Percentiles rank a stretch among this genome's conserved stretches.
These are phyloP conservation scores for Pisolithus thermaeus DNA, from an alignment of 1,284 basidiomycete genomes.

Conservation along the genomic window DNA sequence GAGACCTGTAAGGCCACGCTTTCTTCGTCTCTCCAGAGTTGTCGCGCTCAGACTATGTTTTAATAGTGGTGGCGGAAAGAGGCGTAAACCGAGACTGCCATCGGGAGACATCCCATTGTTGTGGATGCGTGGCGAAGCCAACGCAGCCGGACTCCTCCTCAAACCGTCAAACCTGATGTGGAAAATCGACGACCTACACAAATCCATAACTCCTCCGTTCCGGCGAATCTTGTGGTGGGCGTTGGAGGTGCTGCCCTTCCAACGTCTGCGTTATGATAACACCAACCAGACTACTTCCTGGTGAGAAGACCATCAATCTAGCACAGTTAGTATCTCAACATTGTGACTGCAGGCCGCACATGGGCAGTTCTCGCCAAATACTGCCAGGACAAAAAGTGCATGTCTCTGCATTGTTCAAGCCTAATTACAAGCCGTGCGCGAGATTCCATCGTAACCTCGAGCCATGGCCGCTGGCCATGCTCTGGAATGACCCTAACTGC, in stretches of 20 bases:
- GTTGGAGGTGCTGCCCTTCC: constrained; percentile 24
- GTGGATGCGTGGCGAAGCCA: constrained; percentile 30
- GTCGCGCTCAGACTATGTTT: constrained; percentile 2
- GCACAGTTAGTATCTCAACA: constrained; percentile 8
- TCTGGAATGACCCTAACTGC: constrained; percentile 27
- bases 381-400: constrained; percentile 27
- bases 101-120: constrained; percentile 28
- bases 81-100: constrained; percentile 22
- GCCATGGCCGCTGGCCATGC: constrained; percentile 23
- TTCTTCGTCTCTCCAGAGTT: background rate
- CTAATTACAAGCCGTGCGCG: constrained; percentile 22
- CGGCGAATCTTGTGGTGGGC: constrained; percentile 22
- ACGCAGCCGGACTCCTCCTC: constrained; percentile 19
- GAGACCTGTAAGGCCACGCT: constrained; percentile 26
- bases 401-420: constrained; percentile 26
- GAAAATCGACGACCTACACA: constrained; percentile 25
- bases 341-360: constrained; percentile 20
- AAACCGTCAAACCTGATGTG: constrained; percentile 22
- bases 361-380: constrained; percentile 20
- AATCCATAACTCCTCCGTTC: constrained; percentile 16
- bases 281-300: constrained; percentile 15
- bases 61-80: constrained; percentile 27
- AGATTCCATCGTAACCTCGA: constrained; percentile 15
- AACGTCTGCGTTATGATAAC: constrained; percentile 23
- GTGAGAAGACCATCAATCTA: constrained; percentile 4